A percentile compares a stretch with the other conserved stretches of the same genome.
Evolutionary conservation across 2,329 filamentous ascomycete genomes (phyloP).

Genomic region (Epichloe gansuensis): DNA sequence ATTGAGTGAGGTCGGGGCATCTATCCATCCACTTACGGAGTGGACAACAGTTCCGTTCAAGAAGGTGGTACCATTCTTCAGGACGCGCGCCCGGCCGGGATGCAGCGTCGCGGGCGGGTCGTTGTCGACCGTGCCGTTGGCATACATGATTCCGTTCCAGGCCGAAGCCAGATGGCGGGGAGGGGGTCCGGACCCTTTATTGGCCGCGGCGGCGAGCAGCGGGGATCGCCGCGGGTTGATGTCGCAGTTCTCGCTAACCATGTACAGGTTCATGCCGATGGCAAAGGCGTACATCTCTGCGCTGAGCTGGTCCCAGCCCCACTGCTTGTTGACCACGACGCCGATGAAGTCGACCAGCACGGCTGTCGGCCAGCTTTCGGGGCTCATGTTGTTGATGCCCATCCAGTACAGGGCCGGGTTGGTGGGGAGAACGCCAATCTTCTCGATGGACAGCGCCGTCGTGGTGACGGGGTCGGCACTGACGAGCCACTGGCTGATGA

Average conservation of each 20-base stretch:
- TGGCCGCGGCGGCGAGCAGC: constrained; percentile 7
- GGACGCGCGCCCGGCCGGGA: constrained; percentile 9
- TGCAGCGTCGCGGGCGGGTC: constrained; percentile 12
- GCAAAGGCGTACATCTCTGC: constrained; percentile 20
- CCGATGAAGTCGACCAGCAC: constrained; percentile 20
- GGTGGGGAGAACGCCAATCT: constrained; percentile 18
- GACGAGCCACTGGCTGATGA: constrained; percentile 21
- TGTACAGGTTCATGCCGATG: constrained; percentile 17
- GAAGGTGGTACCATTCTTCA: constrained; percentile 16
- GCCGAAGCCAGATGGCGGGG: background rate
- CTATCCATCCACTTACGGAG: background rate
- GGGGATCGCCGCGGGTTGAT: constrained; percentile 11
- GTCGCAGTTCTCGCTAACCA: constrained; percentile 21
- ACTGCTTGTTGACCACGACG: constrained; percentile 14
- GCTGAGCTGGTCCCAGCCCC: constrained; percentile 16
- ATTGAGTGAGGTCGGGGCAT: constrained; percentile 3
- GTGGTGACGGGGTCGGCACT: constrained; percentile 15
- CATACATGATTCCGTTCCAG: constrained; percentile 20
- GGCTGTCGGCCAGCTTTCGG: constrained; percentile 19
- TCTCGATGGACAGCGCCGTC: constrained; percentile 15
- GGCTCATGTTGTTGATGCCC: constrained; percentile 17
- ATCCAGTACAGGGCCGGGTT: constrained; percentile 24
- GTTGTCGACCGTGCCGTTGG: constrained; percentile 17
- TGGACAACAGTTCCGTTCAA: constrained; percentile 12
- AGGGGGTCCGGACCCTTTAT: rapidly evolving